Evolutionary conservation across 305 asterid species (phyloP).

Genomic region (Fraxinus sp.): DNA sequence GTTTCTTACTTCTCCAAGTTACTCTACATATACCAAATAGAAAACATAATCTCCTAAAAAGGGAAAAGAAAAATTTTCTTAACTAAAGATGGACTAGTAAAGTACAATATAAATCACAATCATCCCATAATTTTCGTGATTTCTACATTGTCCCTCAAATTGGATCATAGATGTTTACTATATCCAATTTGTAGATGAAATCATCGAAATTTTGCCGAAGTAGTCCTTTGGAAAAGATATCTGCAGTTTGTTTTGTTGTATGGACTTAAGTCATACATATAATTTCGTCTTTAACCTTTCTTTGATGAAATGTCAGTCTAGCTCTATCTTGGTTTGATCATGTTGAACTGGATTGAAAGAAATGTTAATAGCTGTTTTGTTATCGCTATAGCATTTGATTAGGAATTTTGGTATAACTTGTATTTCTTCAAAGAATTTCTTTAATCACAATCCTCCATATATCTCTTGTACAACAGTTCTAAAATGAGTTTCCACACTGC

Average conservation of each 20-base stretch:
- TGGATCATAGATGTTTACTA: background rate
- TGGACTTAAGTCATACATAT: background rate
- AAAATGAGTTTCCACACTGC: too few relatives aligned
- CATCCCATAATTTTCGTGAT: background rate
- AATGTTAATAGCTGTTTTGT: too few relatives aligned
- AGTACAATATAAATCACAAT: background rate
- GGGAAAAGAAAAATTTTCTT: background rate
- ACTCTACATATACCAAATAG: background rate
- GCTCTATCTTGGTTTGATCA: background rate
- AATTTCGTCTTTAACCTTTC: background rate
- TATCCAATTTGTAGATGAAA: background rate
- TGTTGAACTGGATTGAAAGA: background rate
- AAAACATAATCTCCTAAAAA: background rate
- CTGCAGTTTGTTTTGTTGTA: background rate
- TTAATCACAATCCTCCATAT: too few relatives aligned
- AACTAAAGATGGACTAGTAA: background rate
- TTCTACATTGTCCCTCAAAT: background rate
- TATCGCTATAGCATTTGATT: background rate
- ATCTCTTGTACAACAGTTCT: background rate
- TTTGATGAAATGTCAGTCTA: background rate
- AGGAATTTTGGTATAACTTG: too few relatives aligned
- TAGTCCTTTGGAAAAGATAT: too few relatives aligned
- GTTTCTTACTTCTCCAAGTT: background rate
- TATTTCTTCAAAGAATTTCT: too few relatives aligned
- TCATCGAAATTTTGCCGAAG: background rate